These are phyloP conservation scores for Wickerhamiella vanderwaltii DNA, from an alignment of 805 yeast species.

Conservation along the genomic window DNA sequence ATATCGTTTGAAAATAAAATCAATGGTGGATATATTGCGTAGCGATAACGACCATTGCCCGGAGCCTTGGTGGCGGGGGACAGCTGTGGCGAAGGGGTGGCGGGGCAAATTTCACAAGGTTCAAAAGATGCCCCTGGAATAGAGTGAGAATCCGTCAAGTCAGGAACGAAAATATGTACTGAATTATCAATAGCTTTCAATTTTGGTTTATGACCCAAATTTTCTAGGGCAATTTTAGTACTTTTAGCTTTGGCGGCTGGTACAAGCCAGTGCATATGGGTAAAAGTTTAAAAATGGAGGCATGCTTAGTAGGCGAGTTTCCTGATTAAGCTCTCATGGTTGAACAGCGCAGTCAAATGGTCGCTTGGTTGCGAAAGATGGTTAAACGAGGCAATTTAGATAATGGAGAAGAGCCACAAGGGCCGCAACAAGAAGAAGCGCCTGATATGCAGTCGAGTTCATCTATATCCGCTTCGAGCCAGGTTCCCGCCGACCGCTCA, in stretches of 20 bases:
- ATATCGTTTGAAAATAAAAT: constrained; percentile 44
- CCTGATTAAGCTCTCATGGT: too few species aligned
- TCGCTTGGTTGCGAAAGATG: constrained; percentile 12
- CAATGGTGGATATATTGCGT: constrained; percentile 57
- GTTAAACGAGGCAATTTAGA: constrained; percentile 8
- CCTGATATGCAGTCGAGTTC: background rate
- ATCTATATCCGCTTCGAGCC: background rate
- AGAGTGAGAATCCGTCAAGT: background rate
- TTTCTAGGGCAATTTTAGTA: background rate
- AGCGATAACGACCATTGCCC: constrained; percentile 21
- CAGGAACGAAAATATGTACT: background rate
- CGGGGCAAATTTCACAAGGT: constrained; percentile 4
- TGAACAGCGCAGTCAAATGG: constrained; percentile 11
- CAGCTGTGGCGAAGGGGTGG: background rate
- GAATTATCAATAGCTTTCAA: background rate
- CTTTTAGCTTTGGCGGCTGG: constrained; percentile 2
- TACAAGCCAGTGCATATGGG: constrained; percentile 7
- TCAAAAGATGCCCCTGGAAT: constrained; percentile 2
- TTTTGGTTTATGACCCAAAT: background rate
- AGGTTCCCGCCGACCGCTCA: background rate
- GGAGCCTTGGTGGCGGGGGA: background rate
- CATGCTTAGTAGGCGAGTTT: too few species aligned
- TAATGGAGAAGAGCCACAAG: background rate
- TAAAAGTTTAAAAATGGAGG: too few species aligned
- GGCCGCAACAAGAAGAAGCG: background rate